phyloP scores from a whole-genome alignment of 352 stramenopile species.

The Phytopythium mirpurense region DNA sequence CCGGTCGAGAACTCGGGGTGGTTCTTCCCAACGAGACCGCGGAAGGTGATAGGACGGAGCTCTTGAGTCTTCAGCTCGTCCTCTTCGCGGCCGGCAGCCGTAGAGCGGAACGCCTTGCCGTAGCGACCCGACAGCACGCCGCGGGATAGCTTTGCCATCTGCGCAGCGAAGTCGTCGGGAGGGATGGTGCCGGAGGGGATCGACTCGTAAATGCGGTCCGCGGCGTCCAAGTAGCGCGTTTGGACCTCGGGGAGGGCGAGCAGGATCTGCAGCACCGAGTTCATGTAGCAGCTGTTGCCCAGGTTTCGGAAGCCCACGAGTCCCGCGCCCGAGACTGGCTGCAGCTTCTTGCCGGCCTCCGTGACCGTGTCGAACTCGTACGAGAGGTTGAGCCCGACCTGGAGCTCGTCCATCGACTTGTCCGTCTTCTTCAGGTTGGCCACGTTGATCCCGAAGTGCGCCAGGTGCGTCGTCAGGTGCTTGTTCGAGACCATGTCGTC shows the following conservation, averaged over 20 bases:
- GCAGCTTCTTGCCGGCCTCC: conserved; percentile 93
- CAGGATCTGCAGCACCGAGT: conserved; percentile 95
- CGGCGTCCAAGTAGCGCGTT: conserved; percentile 57
- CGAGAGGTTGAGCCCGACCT: conserved; percentile 96
- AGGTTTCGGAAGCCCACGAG: conserved; percentile 98
- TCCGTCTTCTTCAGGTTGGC: conserved; percentile 95
- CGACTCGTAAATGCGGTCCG: conserved; percentile 57
- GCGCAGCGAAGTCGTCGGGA: conserved; percentile 83
- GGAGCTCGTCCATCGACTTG: conserved; percentile 98
- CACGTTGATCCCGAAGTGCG: conserved; percentile 95
- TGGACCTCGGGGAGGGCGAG: conserved; percentile 77
- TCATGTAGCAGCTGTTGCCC: conserved; percentile 99
- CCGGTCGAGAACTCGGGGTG: conserved; percentile 96
- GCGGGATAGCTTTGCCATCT: conserved; percentile 91
- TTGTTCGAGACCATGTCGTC: conserved; percentile 97
- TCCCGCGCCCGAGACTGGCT: conserved; percentile 86
- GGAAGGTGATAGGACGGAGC: conserved; percentile 89
- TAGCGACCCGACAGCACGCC: conserved; percentile 89
- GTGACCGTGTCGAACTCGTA: conserved; percentile 98
- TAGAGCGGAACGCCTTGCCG: conserved; percentile 37
- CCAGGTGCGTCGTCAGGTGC: conserved; percentile 91
- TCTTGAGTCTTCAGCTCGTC: conserved; percentile 36
- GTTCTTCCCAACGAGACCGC: conserved; percentile 91
- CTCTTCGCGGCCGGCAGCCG: conserved; percentile 20
- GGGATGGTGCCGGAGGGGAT: conserved; percentile 18